Evolutionary conservation across 345 rosid genomes (phyloP).

Genomic region (Citrus reticulata): DNA sequence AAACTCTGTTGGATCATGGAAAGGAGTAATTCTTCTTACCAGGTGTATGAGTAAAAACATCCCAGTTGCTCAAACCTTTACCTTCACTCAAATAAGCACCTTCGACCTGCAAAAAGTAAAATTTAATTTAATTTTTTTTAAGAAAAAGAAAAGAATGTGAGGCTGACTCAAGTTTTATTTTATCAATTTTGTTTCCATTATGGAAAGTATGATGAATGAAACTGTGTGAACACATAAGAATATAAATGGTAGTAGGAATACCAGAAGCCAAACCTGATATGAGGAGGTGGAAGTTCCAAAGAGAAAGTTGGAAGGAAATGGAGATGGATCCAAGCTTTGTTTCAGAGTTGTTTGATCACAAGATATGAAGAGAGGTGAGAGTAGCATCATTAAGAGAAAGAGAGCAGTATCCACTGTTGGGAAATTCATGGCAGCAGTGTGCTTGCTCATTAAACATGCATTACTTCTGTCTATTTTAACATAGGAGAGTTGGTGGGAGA

Average conservation of each 20-base stretch:
- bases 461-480: too few relatives aligned
- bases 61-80: slow-evolving; percentile 40
- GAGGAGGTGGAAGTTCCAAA: slow-evolving; percentile 9
- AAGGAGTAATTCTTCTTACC: slow-evolving; percentile 9
- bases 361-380: not conserved
- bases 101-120: slow-evolving; percentile 24
- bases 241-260: not conserved
- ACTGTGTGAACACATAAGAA: not conserved
- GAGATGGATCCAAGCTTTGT: slow-evolving; percentile 4
- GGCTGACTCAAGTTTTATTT: not conserved
- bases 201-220: not conserved
- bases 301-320: slow-evolving; percentile 6
- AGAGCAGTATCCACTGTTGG: not conserved
- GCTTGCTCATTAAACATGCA: not conserved
- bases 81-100: slow-evolving; percentile 41
- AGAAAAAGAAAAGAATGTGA: not conserved
- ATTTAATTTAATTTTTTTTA: too few relatives aligned
- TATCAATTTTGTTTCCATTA: not conserved
- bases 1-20: not conserved
- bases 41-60: slow-evolving; percentile 30
- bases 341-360: not conserved
- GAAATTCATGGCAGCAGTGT: not conserved
- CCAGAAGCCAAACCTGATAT: not conserved
- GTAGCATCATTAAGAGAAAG: not conserved
- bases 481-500: too few relatives aligned